Evolutionary conservation across 345 rosid genomes (phyloP).

Genomic region (Mallotus nudiflorus): DNA sequence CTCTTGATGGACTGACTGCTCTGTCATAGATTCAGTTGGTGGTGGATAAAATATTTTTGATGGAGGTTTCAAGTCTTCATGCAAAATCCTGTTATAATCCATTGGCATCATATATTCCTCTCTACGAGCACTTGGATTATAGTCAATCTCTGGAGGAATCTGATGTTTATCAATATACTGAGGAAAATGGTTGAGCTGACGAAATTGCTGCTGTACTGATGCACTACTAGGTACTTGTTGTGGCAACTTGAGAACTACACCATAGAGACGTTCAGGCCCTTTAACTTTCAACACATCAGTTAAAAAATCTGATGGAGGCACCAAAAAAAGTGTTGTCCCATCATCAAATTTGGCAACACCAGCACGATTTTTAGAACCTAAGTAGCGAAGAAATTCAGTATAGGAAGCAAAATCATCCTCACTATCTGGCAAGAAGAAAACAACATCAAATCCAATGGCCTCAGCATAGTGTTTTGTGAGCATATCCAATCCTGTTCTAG

Average conservation of each 20-base stretch:
- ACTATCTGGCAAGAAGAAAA: constrained; percentile 91
- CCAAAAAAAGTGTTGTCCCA: constrained; percentile 83
- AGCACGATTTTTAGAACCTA: constrained; percentile 89
- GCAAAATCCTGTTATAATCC: constrained; percentile 48
- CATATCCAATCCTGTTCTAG: constrained; percentile 96
- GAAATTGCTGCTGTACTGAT: constrained; percentile 37
- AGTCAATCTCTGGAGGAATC: constrained; percentile 37
- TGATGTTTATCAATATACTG: constrained; percentile 42
- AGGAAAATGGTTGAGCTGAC: constrained; percentile 38
- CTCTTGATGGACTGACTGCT: constrained; percentile 39
- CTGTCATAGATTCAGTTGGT: constrained; percentile 35
- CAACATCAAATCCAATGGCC: constrained; percentile 76
- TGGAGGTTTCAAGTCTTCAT: constrained; percentile 46
- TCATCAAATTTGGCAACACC: constrained; percentile 94
- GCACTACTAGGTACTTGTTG: constrained; percentile 47
- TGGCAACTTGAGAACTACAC: constrained; percentile 85
- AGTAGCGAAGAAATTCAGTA: constrained; percentile 88
- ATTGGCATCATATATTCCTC: constrained; percentile 41
- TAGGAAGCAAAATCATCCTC: constrained; percentile 95
- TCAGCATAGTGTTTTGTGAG: constrained; percentile 78
- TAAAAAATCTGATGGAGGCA: constrained; percentile 93
- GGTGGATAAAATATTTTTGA: constrained; percentile 38
- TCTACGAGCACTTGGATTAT: constrained; percentile 34
- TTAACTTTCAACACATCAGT: constrained; percentile 69
- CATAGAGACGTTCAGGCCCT: constrained; percentile 92